Conservation (phyloP, 768 basidiomycete species). For the Hemileccinum impolitum region DNA sequence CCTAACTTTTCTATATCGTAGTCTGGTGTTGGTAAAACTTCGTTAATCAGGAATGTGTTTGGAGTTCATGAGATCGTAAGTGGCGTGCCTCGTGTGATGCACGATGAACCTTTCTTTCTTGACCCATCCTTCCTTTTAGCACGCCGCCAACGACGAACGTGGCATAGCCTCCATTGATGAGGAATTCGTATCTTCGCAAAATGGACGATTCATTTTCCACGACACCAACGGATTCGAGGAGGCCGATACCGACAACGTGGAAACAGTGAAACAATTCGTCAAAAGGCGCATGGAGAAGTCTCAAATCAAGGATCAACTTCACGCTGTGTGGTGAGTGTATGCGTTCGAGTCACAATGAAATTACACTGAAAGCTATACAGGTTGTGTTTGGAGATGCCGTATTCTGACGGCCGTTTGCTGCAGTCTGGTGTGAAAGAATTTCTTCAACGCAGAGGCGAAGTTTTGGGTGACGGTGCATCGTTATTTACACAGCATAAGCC, state of each 20-base stretch:
- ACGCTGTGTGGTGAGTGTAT: not conserved
- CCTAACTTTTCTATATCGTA: no score
- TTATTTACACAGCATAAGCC: no score
- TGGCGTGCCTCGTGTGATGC: no score
- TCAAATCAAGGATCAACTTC: not conserved
- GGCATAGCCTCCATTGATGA: not conserved
- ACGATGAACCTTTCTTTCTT: no score
- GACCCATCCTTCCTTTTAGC: not conserved
- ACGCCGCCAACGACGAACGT: not conserved
- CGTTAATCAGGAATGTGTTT: no score
- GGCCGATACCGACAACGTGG: not conserved
- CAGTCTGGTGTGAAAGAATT: not conserved
- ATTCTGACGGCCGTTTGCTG: not conserved
- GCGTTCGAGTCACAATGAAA: not conserved
- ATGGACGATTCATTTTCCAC: not conserved
- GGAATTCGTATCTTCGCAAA: not conserved
- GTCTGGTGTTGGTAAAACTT: no score
- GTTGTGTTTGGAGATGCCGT: not conserved
- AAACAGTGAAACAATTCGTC: not conserved
- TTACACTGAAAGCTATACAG: not conserved
- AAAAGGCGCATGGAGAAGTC: not conserved
- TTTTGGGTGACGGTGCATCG: not conserved
- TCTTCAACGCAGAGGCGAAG: not conserved
- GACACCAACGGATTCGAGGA: not conserved
- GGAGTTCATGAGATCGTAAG: no score